A percentile compares a stretch with the other conserved stretches of the same genome.
These are phyloP conservation scores for Bipolaris zeicola DNA, from an alignment of 2,329 filamentous ascomycete species.

Conservation along the genomic window DNA sequence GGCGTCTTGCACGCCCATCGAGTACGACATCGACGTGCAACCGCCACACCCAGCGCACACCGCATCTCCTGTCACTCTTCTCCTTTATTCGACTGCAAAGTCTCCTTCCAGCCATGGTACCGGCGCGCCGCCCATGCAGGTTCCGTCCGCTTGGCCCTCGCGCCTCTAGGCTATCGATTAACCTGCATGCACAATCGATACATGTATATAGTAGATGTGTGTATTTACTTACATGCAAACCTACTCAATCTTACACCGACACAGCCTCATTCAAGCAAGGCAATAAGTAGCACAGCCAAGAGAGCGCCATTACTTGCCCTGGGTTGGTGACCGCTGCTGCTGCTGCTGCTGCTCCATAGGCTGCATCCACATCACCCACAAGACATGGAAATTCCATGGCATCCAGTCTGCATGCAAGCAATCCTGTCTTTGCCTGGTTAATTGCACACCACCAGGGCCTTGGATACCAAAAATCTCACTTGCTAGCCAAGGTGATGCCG, in stretches of 20 bases:
- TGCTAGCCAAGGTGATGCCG: too few species aligned
- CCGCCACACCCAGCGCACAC: constrained; percentile 34
- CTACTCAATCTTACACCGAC: too few species aligned
- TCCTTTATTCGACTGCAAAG: not conserved
- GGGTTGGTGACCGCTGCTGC: too few species aligned
- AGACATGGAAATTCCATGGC: not conserved
- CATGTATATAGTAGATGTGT: too few species aligned
- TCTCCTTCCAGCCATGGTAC: constrained; percentile 22
- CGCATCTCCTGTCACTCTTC: constrained; percentile 23
- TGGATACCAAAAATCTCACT: too few species aligned
- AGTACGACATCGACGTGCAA: constrained; percentile 37
- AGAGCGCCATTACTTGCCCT: too few species aligned
- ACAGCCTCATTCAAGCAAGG: too few species aligned
- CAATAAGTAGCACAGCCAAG: too few species aligned
- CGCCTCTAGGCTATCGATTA: constrained; percentile 28
- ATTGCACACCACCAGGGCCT: too few species aligned
- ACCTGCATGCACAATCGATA: constrained; percentile 1
- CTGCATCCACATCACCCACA: constrained; percentile 7
- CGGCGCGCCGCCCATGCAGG: constrained; percentile 19
- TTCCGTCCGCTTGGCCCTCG: constrained; percentile 29
- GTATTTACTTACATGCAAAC: too few species aligned
- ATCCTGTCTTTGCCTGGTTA: not conserved
- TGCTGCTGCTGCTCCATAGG: too few species aligned
- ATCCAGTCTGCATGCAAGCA: not conserved
- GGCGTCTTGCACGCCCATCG: constrained; percentile 38